Evolutionary conservation across 2,329 filamentous ascomycete species (phyloP), one percentile per base, ranked within the genome.

Genomic region (Monosporascus sp.): DNA sequence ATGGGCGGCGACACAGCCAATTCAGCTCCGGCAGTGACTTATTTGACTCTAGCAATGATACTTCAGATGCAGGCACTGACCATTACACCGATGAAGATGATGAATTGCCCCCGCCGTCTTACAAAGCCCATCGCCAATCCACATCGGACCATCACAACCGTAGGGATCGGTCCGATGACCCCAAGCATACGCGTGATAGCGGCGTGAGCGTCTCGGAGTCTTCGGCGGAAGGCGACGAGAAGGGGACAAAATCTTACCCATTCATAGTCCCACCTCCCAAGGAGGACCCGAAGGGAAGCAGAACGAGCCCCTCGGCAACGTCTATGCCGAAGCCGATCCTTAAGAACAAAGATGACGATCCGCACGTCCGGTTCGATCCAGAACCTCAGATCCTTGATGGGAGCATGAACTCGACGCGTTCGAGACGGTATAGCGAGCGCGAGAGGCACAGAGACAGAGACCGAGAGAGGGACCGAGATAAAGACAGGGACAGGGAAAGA

Each of bases 341-440:
- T 18, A 84, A 84, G 70, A 84, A 84, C 62, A 77, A 74, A 59
- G 81, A 82, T 54, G 76, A 77, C 47, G 78, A 83, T 54, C 65
- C 67, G 5, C 78, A 78, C 46, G 79, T 84, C 5, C 74, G 75
- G 4, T 82, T 82, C 54, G 74, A 78, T 38, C 72, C 74, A 1
- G 72, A 78, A 37, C 67, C 67, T 17, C 61, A 67, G 46, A 54
- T 68, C 11, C 57, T 68, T 5, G 57, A 67, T 38, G 63, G 59
- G 61, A 65, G 17, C 65, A 74, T 51, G 72, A 81, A 62, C 63
- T 81, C 53, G 58, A 62, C 37, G 3, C 55, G 62, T 62, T 63
- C 36, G 56, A 64, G 42, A 65, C 72, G 48, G 50, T 64, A 42
- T 59, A 60, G 17, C 60, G 60, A 3, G 60, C 62, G 27, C 60